Base-by-base conservation (phyloP, 2,329 filamentous ascomycete species). In the Sporothrix luriei region DNA sequence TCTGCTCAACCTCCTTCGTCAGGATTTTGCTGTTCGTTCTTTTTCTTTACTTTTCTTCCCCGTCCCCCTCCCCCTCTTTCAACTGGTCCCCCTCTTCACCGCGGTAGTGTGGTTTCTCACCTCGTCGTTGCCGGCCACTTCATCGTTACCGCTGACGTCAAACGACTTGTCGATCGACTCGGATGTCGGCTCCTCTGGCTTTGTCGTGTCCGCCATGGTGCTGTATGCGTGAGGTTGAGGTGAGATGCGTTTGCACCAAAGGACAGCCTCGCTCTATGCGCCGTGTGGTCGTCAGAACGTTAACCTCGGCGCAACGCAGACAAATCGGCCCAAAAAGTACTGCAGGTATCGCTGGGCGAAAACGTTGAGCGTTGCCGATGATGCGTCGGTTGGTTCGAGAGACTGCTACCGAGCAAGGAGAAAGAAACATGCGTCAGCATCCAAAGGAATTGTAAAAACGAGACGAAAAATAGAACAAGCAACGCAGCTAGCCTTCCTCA, bases 101-200 rank as follows among this genome's bases (percentile, higher is more conserved):
- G 43, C 51, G 51, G 40, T 71, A 68, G 70, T 68, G 51, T 55
- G 14, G 68, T 73, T 73, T 77, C 80, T 77, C 77, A 84, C 82
- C 80, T 84, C 82, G 74, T 83, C 82, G 74, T 83, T 82, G 70
- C 78, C 80, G 72, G 43, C 24, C 62, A 65, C 62, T 38, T 65
- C 62, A 74, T 83, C 82, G 73, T 83, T 82, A 70, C 77, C 79
- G 72, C 82, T 80, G 72, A 82, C 81, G 68, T 81, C 81, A 52
- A 79, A 73, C 33, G 72, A 78, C 69, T 80, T 78, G 38, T 80
- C 76, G 69, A 74, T 75, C 69, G 75, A 73, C 71, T 78, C 76
- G 55, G 75, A 71, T 62, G 70, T 70, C 69, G 72, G 68, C 65
- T 78, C 76, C 48, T 78, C 76, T 55, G 71, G 71, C 71, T 78